Conservation (phyloP, 1,139 yeast species). For the Debaryomyces sp. region DNA sequence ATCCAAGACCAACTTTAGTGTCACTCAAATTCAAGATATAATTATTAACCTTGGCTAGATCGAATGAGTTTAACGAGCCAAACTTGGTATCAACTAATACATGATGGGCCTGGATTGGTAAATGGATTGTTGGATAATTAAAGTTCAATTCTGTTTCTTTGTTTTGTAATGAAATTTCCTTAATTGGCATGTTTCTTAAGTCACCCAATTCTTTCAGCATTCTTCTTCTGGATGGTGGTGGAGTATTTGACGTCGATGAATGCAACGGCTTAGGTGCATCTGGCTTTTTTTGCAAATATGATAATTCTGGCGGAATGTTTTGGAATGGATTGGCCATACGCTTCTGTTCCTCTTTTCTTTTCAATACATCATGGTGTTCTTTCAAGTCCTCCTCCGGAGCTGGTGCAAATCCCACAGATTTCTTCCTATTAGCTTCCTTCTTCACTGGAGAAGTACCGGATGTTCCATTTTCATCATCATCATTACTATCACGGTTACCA, state of each 20-base stretch:
- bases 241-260: not conserved
- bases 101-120: slow-evolving; percentile 36
- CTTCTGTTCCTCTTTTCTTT: slow-evolving; percentile 28
- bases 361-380: slow-evolving; percentile 35
- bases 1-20: slow-evolving; percentile 45
- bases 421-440: slow-evolving; percentile 18
- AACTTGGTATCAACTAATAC: slow-evolving; percentile 43
- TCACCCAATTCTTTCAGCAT: slow-evolving; percentile 24
- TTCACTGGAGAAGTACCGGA: not conserved
- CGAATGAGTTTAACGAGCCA: slow-evolving; percentile 42
- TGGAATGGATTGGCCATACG: slow-evolving; percentile 40
- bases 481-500: not conserved
- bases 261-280: slow-evolving; percentile 25
- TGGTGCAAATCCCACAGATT: slow-evolving; percentile 47
- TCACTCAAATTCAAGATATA: slow-evolving; percentile 42
- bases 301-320: slow-evolving; percentile 46
- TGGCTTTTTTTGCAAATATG: slow-evolving; percentile 34
- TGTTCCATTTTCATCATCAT: not conserved
- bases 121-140: slow-evolving; percentile 40
- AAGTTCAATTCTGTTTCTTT: slow-evolving; percentile 47
- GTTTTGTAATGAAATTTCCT: slow-evolving; percentile 45
- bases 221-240: not conserved
- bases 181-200: slow-evolving; percentile 37
- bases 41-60: slow-evolving; percentile 40
- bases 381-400: slow-evolving; percentile 40